These are phyloP conservation scores for Mycena vulgaris DNA, from an alignment of 768 basidiomycete genomes.

Conservation along the genomic window DNA sequence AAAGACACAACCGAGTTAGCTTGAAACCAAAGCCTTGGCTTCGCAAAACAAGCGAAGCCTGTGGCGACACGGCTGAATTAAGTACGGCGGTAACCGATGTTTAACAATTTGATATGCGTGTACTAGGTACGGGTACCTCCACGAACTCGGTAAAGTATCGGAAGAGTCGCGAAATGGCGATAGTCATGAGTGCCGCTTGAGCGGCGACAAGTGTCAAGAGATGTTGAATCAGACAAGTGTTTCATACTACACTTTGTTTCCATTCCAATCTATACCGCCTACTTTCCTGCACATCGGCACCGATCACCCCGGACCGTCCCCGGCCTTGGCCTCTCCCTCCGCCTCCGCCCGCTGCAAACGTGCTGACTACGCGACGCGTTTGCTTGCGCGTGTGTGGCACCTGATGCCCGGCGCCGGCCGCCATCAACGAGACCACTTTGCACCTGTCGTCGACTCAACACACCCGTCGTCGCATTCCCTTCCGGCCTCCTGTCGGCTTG, in stretches of 20 bases:
- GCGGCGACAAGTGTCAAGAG: neutral
- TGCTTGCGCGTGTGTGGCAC: constrained; percentile 2
- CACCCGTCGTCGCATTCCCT: constrained; percentile 4
- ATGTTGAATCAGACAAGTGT: constrained; percentile 14
- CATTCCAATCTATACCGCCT: constrained; percentile 1
- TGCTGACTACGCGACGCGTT: constrained; percentile 15
- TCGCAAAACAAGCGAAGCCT: neutral
- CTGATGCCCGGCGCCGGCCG: constrained; percentile 13
- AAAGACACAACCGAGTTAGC: constrained; percentile 9
- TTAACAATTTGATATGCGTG: no score
- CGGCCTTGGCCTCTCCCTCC: no score
- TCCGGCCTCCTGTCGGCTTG: constrained; percentile 3
- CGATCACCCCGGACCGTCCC: no score
- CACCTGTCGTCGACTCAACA: neutral
- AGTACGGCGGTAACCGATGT: no score
- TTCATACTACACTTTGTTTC: neutral
- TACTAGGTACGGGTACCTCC: no score
- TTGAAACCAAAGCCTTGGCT: constrained; percentile 1
- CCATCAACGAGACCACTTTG: constrained; percentile 1
- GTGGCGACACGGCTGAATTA: neutral
- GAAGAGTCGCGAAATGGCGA: no score
- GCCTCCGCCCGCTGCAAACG: neutral
- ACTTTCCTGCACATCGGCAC: neutral
- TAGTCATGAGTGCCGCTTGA: constrained; percentile 11
- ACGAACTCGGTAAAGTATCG: no score